Evolutionary conservation across 2,329 filamentous ascomycete species (phyloP).

Genomic region (Penicillium sp.): DNA sequence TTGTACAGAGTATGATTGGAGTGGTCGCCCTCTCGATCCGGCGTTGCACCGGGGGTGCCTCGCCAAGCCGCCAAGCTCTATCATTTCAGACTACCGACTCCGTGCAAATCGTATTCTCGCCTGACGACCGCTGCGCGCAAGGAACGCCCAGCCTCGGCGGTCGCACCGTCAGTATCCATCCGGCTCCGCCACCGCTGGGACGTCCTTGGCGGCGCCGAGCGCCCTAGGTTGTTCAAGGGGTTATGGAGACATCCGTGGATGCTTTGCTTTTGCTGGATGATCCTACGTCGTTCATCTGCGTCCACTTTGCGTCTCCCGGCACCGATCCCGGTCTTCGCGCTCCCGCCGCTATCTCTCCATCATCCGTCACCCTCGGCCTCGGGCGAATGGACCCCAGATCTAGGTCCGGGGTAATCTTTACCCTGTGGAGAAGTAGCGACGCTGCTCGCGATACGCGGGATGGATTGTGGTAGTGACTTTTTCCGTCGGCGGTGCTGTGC

Average conservation of each 20-base stretch:
- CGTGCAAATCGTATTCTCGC: slow-evolving; percentile 4
- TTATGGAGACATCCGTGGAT: too few relatives aligned
- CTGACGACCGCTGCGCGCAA: slow-evolving; percentile 3
- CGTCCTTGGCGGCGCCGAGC: too few relatives aligned
- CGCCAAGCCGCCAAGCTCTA: slow-evolving; percentile 6
- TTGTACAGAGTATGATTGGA: too few relatives aligned
- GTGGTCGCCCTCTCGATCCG: not conserved
- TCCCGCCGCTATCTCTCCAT: too few relatives aligned
- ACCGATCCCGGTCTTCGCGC: too few relatives aligned
- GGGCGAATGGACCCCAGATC: too few relatives aligned
- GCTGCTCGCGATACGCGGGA: not conserved
- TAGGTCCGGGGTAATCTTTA: slow-evolving; percentile 9
- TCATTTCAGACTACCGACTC: not conserved
- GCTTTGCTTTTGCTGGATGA: too few relatives aligned
- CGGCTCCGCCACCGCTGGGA: not conserved
- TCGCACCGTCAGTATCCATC: not conserved
- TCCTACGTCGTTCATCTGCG: too few relatives aligned
- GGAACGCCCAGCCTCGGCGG: slow-evolving; percentile 1
- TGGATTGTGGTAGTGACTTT: slow-evolving; percentile 12
- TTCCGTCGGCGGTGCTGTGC: too few relatives aligned
- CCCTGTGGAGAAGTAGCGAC: slow-evolving; percentile 8
- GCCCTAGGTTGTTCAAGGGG: too few relatives aligned
- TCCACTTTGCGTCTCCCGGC: too few relatives aligned
- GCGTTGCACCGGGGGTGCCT: not conserved
- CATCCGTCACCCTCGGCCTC: too few relatives aligned